Evolutionary conservation across 495 filamentous ascomycete genomes (phyloP).

Genomic region (Annulohypoxylon bovei): DNA sequence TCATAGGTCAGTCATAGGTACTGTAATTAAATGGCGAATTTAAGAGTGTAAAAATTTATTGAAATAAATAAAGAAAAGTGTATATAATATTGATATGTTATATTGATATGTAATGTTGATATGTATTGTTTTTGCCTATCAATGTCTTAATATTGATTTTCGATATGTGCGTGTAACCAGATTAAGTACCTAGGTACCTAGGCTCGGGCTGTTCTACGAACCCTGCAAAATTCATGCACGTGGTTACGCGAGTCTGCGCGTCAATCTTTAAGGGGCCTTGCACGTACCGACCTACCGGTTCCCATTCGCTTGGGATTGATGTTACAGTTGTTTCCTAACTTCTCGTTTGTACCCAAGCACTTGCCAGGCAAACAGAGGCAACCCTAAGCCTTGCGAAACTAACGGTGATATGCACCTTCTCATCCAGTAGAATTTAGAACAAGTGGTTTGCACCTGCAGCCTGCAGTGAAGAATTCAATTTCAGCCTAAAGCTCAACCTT

Average conservation of each 20-base stretch:
- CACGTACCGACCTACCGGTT: neutral
- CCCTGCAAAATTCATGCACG: neutral
- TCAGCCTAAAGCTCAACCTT: neutral
- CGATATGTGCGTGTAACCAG: no score
- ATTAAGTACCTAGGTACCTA: no score
- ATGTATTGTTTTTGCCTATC: no score
- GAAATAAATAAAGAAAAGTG: no score
- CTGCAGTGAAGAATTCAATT: neutral
- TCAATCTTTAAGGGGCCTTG: neutral
- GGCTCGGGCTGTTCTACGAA: neutral
- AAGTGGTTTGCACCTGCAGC: neutral
- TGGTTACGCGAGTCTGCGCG: neutral
- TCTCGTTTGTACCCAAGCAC: neutral
- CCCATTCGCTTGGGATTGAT: neutral
- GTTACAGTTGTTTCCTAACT: neutral
- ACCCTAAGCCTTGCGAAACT: neutral
- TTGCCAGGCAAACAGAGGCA: neutral
- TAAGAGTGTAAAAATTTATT: no score
- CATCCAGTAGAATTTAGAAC: neutral
- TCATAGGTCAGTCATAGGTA: no score
- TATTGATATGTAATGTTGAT: no score
- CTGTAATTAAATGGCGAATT: no score
- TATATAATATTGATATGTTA: no score
- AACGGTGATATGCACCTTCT: neutral
- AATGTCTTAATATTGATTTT: neutral